A percentile compares a stretch with the other conserved stretches of the same genome.
These are phyloP conservation scores for Nemania serpens DNA, from an alignment of 2,329 filamentous ascomycete genomes.

Conservation along the genomic window DNA sequence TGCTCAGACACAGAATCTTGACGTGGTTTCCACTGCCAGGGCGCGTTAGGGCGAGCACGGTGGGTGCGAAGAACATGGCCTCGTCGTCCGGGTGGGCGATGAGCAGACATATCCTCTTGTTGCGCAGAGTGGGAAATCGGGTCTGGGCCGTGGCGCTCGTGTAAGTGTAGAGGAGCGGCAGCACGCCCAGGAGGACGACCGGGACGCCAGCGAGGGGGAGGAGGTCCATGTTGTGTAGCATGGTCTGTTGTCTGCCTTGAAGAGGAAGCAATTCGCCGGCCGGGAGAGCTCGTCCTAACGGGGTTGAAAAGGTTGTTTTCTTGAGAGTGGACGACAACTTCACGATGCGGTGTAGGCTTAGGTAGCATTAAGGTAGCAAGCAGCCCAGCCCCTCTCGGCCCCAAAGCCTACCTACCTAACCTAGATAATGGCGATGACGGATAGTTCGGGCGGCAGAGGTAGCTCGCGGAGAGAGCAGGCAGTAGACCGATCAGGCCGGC, in stretches of 20 bases:
- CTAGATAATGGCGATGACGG: background rate
- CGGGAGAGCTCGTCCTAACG: too few species aligned
- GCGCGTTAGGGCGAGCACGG: constrained; percentile 79
- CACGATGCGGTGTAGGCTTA: background rate
- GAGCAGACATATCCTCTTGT: constrained; percentile 87
- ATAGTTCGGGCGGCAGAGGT: background rate
- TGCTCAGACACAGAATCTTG: constrained; percentile 91
- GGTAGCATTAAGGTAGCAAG: too few species aligned
- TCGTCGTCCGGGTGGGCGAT: constrained; percentile 99
- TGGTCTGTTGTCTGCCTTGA: background rate
- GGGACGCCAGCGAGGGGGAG: constrained; percentile 37
- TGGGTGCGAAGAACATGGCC: constrained; percentile 98
- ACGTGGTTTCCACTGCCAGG: constrained; percentile 85
- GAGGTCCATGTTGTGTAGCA: constrained; percentile 21
- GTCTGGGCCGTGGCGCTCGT: constrained; percentile 51
- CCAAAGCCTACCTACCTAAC: too few species aligned
- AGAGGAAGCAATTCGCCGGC: too few species aligned
- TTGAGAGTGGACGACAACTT: background rate
- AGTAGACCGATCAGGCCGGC: too few species aligned
- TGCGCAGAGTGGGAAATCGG: constrained; percentile 68
- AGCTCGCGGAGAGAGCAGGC: background rate
- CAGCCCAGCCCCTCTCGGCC: too few species aligned
- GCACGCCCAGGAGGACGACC: constrained; percentile 45
- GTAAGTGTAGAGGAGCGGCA: constrained; percentile 59
- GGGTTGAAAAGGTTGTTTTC: too few species aligned